phyloP scores from a whole-genome alignment of 2,329 filamentous ascomycete genomes.

The Claviceps quebecensis region DNA sequence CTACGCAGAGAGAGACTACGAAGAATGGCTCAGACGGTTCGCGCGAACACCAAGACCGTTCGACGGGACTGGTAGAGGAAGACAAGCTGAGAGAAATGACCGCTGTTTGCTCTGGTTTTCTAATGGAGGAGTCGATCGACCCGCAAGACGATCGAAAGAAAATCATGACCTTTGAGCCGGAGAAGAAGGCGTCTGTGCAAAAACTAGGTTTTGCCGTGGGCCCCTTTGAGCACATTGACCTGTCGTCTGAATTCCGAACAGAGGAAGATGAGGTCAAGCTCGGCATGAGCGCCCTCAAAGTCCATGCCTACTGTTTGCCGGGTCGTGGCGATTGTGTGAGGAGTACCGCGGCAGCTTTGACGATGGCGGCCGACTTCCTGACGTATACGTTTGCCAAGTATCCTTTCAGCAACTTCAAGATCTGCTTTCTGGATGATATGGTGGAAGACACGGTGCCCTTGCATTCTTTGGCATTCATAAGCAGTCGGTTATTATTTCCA shows the following conservation, averaged over 20 bases:
- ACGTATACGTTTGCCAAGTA: conserved; percentile 80
- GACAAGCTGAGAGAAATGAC: conserved; percentile 81
- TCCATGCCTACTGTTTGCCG: conserved; percentile 85
- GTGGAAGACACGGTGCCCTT: conserved; percentile 59
- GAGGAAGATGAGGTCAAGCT: conserved; percentile 87
- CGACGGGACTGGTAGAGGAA: conserved; percentile 47
- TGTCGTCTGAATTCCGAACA: conserved; percentile 72
- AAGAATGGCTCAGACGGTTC: conserved; percentile 21
- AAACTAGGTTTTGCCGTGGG: conserved; percentile 91
- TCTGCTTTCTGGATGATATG: conserved; percentile 90
- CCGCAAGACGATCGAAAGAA: conserved; percentile 68
- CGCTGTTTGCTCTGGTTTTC: conserved; percentile 79
- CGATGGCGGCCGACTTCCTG: conserved; percentile 81
- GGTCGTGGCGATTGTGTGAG: conserved; percentile 67
- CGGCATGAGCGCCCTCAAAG: conserved; percentile 72
- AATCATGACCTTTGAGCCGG: conserved; percentile 71
- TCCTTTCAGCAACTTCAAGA: conserved; percentile 80
- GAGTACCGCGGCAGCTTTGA: conserved; percentile 75
- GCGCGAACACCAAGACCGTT: conserved; percentile 26
- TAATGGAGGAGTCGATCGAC: conserved; percentile 71
- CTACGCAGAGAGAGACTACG: conserved; percentile 24
- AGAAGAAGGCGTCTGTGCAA: conserved; percentile 62
- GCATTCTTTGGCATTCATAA: conserved; percentile 77
- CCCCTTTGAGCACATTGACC: conserved; percentile 84
- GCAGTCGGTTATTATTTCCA: conserved; percentile 70